Percentiles rank a stretch among this genome's conserved stretches.
Evolutionary conservation across 345 rosid species (phyloP).

Genomic region (Linum trigynum): DNA sequence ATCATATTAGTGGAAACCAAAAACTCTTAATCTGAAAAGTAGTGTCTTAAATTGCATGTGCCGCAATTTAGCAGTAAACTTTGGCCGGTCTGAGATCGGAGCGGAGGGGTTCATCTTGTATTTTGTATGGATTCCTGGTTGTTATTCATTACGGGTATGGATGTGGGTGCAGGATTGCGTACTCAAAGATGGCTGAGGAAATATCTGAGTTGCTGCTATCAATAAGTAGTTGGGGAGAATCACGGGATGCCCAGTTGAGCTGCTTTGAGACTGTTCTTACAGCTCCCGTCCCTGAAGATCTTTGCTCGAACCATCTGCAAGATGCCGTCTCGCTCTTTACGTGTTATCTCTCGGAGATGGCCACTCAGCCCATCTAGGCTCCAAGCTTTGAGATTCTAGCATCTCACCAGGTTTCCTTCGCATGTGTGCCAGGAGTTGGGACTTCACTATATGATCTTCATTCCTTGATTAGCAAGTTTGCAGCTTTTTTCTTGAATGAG

Average conservation of each 20-base stretch:
- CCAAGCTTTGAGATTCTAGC: too few species aligned
- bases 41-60: background rate
- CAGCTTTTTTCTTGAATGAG: too few species aligned
- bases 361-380: conserved; percentile 15
- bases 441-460: too few species aligned
- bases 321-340: conserved; percentile 79
- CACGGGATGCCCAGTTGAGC: conserved; percentile 55
- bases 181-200: conserved; percentile 85
- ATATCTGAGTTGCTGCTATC: conserved; percentile 49
- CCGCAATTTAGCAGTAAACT: too few species aligned
- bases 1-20: too few species aligned
- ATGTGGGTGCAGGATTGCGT: conserved; percentile 48
- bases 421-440: too few species aligned
- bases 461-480: too few species aligned
- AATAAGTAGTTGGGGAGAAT: conserved; percentile 30
- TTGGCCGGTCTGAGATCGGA: too few species aligned
- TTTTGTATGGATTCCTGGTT: background rate
- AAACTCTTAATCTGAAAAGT: background rate
- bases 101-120: background rate
- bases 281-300: conserved; percentile 72
- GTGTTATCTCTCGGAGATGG: conserved; percentile 59
- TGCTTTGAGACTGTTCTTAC: conserved; percentile 57
- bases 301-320: conserved; percentile 62
- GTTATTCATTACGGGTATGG: background rate
- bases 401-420: too few species aligned